phyloP scores from a whole-genome alignment of 2,329 filamentous ascomycete species.

The Penicillium freii region DNA sequence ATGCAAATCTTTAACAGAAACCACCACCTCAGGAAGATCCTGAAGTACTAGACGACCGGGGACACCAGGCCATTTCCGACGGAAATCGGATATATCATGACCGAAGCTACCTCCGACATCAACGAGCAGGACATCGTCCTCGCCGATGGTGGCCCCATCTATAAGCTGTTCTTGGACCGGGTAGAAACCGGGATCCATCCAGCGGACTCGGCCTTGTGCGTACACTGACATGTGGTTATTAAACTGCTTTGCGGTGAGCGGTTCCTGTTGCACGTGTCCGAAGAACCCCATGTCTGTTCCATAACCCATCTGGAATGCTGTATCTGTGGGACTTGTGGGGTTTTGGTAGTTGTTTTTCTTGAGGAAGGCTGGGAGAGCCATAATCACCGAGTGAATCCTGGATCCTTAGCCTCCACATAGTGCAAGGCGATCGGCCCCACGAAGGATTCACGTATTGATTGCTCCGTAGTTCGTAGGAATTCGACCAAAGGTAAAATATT shows the following conservation, averaged over 20 bases:
- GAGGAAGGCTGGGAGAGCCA: conserved; percentile 23
- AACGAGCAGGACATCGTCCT: conserved; percentile 33
- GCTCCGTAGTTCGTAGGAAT: too few relatives aligned
- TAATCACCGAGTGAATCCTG: neutral
- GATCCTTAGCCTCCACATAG: neutral
- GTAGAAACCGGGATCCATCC: conserved; percentile 30
- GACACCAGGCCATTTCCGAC: conserved; percentile 33
- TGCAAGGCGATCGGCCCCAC: neutral
- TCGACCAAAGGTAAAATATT: neutral
- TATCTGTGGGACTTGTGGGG: conserved; percentile 22
- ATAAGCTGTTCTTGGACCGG: conserved; percentile 23
- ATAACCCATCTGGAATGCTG: conserved; percentile 26
- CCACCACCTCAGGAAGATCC: conserved; percentile 44
- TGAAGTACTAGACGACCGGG: conserved; percentile 49
- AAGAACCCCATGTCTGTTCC: conserved; percentile 27
- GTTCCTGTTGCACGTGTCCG: conserved; percentile 23
- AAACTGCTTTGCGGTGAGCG: conserved; percentile 17
- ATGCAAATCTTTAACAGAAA: conserved; percentile 15
- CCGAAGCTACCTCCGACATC: conserved; percentile 46
- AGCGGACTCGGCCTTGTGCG: conserved; percentile 21
- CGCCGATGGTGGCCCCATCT: neutral
- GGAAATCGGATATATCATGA: conserved; percentile 42
- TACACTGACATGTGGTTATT: conserved; percentile 25
- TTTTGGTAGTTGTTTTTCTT: conserved; percentile 25
- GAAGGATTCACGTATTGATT: neutral